phyloP scores from a whole-genome alignment of 495 filamentous ascomycete genomes.

The Usnea hakonensis region DNA sequence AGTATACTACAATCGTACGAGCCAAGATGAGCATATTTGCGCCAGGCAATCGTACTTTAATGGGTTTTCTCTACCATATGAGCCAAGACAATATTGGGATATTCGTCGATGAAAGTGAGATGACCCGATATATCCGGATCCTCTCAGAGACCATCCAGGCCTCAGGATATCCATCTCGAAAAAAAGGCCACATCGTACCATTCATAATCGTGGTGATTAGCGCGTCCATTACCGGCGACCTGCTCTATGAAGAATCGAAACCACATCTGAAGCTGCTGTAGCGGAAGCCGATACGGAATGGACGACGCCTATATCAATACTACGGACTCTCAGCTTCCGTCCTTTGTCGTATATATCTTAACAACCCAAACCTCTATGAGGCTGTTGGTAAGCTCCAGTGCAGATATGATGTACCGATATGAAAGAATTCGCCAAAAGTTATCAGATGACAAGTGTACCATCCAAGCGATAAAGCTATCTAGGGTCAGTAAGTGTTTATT shows the following conservation, averaged over 20 bases:
- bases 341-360: constrained; percentile 9
- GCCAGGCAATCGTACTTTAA: too few species aligned
- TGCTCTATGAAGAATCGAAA: constrained; percentile 31
- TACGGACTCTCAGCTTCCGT: constrained; percentile 5
- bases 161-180: constrained; percentile 14
- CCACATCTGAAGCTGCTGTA: constrained; percentile 28
- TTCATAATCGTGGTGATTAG: constrained; percentile 12
- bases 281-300: neutral
- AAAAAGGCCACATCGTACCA: constrained; percentile 22
- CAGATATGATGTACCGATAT: constrained; percentile 5
- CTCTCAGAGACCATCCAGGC: too few species aligned
- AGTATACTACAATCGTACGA: too few species aligned
- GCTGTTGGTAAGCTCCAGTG: constrained; percentile 7
- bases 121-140: too few species aligned
- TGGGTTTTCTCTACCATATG: too few species aligned
- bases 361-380: constrained; percentile 16
- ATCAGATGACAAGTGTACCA: constrained; percentile 1
- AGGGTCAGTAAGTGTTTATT: neutral
- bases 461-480: constrained; percentile 5
- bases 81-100: too few species aligned
- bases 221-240: constrained; percentile 6
- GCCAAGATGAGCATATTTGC: too few species aligned
- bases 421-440: constrained; percentile 8
- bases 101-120: too few species aligned
- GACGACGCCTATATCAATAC: constrained; percentile 10